Base-by-base conservation (phyloP, 1,284 basidiomycete species). In the Marasmius sp. region DNA sequence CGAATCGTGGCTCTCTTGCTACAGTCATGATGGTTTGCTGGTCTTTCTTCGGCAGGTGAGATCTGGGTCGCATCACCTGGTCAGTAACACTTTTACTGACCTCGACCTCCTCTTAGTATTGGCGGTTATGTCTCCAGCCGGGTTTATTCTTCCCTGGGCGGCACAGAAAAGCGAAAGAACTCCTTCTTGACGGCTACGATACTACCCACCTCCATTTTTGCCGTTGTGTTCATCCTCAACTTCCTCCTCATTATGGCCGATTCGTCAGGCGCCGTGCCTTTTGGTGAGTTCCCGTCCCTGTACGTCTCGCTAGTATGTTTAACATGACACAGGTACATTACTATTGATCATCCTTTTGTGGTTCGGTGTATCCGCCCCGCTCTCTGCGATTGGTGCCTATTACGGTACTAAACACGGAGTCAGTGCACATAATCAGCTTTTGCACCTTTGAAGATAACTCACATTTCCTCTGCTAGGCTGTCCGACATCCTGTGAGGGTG, bases 21-120 rank as follows among this genome's bases (percentile, higher is more conserved):
- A 98, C 96, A 1, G 93, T 98, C 51, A 95, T 99, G 89, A 91
- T 98, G 79, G 87, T 98, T 22, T 94, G 89, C 71, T 98, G 95
- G 94, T 94, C 95, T 0, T 81, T 98, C 65, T 98, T 98, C 70
- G 94, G 95, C 74, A 80, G 85, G 90, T 86, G 69, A 27, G 27
- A 27, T 2, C 27, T 68, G 84, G 70, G 1, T 41, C 8, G 41
- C 41, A 52, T 45, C 39, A 58, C 43, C 57, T 39, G 56, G 18
- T 60, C 53, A 58, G 33, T 62, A 27, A 34, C 20, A 33, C 3
- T 38, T 43, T 34, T 20, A n/a, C 5, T 36, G 41, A 36, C 12
- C 59, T 34, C 7, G 7, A 47, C 47, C 52, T 34, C 60, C 55
- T 43, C 63, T 34, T 65, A 93, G 93, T 57, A 81, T 98, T 58